Evolutionary conservation across 2,329 filamentous ascomycete genomes (phyloP), one percentile per base, ranked within the genome.

Genomic region (Escovopsis sp.): DNA sequence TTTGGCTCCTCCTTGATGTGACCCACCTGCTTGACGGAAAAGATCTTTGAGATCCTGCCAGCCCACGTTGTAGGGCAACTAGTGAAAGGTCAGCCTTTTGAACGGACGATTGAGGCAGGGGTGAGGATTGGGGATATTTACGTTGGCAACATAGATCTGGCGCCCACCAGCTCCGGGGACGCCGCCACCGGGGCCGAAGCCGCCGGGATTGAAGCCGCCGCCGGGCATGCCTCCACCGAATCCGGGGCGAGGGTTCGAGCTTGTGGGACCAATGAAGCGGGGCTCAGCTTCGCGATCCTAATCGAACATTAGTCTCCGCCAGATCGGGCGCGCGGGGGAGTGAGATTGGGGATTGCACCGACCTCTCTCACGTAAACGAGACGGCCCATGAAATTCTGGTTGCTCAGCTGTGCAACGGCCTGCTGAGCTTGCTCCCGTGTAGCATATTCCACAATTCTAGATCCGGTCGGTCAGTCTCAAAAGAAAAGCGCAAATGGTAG

Each of bases 1-100:
- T 23, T 11, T 36, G 40, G 23, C 23, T 23, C 4, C 6, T 23
- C 6, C 23, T 23, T 23, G 4, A 23, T 23, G 4, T 6, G 6
- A 72, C 86, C 74, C 73, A 94, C 88, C 85, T 67, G 91, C 88
- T 75, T 95, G 88, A 59, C 91, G 85, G 74, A 98, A 98, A 52
- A 98, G 74, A 64, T 98, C 91, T 69, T 98, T 98, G 54, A 98
- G 70, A 64, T 98, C 91, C 68, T 98, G 91, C 91, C 91, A 98
- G 61, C 91, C 91, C 55, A 94, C 85, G 51, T 86, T 94, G 69
- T 88, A 98, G 18, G 91, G 91, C 54, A 98, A 84, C 91, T 98
- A 66, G 36, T 54, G 11, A 5, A 38, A 32, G 19, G 45, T 52
- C 33, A 50, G 44, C 40, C 28, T 49, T 45, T 35, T 40, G 8